Conservation (phyloP, 768 basidiomycete genomes). For the Mycena leptocephala region DNA sequence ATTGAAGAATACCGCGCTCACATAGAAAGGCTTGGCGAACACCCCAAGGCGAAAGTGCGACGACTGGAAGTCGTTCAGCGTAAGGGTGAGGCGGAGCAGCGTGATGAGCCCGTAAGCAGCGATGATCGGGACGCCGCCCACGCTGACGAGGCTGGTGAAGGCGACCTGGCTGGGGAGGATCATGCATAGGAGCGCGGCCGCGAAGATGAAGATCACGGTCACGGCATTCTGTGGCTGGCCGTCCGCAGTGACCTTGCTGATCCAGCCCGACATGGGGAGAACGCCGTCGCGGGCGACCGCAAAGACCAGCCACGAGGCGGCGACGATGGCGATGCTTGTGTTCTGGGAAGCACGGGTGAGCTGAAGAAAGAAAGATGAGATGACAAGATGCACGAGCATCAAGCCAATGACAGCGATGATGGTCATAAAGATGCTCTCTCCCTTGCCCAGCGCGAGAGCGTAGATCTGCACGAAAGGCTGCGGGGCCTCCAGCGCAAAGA, state of each 20-base stretch:
- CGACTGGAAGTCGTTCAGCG: conserved; percentile 79
- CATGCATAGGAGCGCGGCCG: conserved; percentile 81
- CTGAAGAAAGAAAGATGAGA: background rate
- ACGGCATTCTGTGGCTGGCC: conserved; percentile 91
- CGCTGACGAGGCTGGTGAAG: conserved; percentile 92
- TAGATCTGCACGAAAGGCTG: conserved; percentile 95
- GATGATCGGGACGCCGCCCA: conserved; percentile 89
- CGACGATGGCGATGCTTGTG: conserved; percentile 92
- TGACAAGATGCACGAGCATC: conserved; percentile 73
- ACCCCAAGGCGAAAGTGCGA: conserved; percentile 83
- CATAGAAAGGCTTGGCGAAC: conserved; percentile 79
- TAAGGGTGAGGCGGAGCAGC: conserved; percentile 82
- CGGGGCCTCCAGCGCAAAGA: conserved; percentile 86
- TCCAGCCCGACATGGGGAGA: conserved; percentile 87
- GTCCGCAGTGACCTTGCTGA: conserved; percentile 77
- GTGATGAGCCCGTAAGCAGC: conserved; percentile 91
- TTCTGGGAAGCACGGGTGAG: conserved; percentile 63
- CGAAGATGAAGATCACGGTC: conserved; percentile 90
- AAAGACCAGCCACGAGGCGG: conserved; percentile 90
- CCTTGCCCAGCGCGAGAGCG: conserved; percentile 85
- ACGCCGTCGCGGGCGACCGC: conserved; percentile 97
- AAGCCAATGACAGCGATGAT: conserved; percentile 86
- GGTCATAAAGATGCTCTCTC: conserved; percentile 90
- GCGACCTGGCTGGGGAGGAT: conserved; percentile 94
- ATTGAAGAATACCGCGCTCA: conserved; percentile 80